phyloP scores from a whole-genome alignment of 306 rosid genomes.

The Amphicarpaea edgeworthii region DNA sequence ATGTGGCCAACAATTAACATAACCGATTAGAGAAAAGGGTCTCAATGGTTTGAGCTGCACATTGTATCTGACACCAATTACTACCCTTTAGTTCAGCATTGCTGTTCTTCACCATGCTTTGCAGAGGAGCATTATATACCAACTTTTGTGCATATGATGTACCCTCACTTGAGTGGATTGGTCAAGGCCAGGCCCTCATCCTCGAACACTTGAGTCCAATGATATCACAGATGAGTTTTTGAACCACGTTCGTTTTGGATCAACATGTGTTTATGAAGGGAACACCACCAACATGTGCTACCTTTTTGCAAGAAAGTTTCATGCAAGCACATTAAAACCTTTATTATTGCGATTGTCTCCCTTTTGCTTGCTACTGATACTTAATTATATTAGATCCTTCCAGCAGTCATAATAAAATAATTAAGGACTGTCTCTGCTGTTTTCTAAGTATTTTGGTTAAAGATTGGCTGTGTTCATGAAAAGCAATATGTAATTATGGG shows the following conservation, averaged over 20 bases:
- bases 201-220: slow-evolving; percentile 44
- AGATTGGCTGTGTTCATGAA: no score
- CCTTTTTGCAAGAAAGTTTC: slow-evolving; percentile 73
- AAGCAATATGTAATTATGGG: no score
- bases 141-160: slow-evolving; percentile 53
- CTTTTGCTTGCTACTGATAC: slow-evolving; percentile 55
- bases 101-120: slow-evolving; percentile 47
- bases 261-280: no score
- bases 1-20: slow-evolving; percentile 60
- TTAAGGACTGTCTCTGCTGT: no score
- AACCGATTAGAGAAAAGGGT: slow-evolving; percentile 71
- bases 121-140: slow-evolving; percentile 74
- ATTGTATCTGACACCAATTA: slow-evolving; percentile 59
- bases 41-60: slow-evolving; percentile 66
- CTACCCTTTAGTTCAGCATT: slow-evolving; percentile 8
- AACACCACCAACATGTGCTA: slow-evolving; percentile 51
- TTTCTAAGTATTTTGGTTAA: no score
- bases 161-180: slow-evolving; percentile 18
- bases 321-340: slow-evolving; percentile 61
- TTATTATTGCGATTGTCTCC: slow-evolving; percentile 53
- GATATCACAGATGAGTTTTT: slow-evolving; percentile 58
- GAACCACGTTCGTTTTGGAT: slow-evolving; percentile 25
- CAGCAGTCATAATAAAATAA: no score
- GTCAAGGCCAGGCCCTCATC: slow-evolving; percentile 81
- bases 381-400: no score